These are phyloP conservation scores for Skeletonema menzelii DNA, from an alignment of 108 stramenopile species.

Conservation along the genomic window DNA sequence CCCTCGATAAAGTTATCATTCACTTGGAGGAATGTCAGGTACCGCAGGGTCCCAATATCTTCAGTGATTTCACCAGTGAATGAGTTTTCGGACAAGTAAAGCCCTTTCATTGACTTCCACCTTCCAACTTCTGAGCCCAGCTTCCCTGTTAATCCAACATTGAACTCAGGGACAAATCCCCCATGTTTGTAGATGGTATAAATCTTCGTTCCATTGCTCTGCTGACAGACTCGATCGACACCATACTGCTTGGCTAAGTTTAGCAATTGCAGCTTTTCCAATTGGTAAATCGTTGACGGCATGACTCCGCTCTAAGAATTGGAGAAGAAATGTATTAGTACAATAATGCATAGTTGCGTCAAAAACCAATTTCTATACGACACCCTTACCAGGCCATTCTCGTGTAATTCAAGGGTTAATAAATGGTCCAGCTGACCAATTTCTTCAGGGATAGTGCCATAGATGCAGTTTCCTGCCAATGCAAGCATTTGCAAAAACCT, in stretches of 20 bases:
- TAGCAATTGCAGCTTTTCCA: constrained; percentile 22
- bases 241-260: constrained; percentile 21
- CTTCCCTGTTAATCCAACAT: constrained; percentile 4
- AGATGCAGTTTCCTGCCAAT: constrained; percentile 30
- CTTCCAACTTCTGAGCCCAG: not conserved
- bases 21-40: constrained; percentile 45
- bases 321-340: not conserved
- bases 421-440: constrained; percentile 12
- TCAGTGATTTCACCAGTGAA: constrained; percentile 38
- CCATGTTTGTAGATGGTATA: constrained; percentile 8
- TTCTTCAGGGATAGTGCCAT: constrained; percentile 33
- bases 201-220: constrained; percentile 6
- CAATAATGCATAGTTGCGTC: not conserved
- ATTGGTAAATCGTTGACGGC: constrained; percentile 6
- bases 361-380: not conserved
- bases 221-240: constrained; percentile 2
- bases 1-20: constrained; percentile 48
- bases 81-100: constrained; percentile 33
- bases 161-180: not conserved
- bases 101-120: constrained; percentile 28
- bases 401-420: constrained; percentile 8
- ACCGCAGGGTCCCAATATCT: constrained; percentile 50
- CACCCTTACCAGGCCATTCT: constrained; percentile 11
- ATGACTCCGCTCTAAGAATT: not conserved
- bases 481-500: constrained; percentile 14